Evolutionary conservation across 768 basidiomycete species (phyloP), one percentile per base, ranked within the genome.

Genomic region (Mycena maculata): DNA sequence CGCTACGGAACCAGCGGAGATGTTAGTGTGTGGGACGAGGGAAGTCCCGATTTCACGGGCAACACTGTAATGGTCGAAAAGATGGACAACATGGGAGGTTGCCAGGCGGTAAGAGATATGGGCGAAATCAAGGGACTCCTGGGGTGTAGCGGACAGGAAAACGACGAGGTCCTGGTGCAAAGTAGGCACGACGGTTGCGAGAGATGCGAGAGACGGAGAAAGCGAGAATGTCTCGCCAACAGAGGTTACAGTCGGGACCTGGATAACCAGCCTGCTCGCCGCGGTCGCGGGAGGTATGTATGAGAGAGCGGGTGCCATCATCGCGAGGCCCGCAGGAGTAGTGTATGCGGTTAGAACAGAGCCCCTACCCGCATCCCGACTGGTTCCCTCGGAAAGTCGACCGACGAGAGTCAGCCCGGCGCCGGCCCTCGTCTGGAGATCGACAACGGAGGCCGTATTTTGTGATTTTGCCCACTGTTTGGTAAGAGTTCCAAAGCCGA

Each of bases 1-100:
- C 18, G 81, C 75, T 53, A 92, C 73, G 18, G 80, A 67, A 27
- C 67, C 68, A 44, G 76, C 61, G 23, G 76, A 69, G 1, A 76
- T 72, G 25, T 80, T 79, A 0, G 76, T 66, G 6, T 78, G 69
- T 18, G 84, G 83, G 28, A 78, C 72, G 39, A 88, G 78, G 36
- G 83, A 73, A 59, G 89, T 86, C 3, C 92, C 88, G 36, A 87
- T 80, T 79, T 99, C 95, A 27, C 97, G 90, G 36, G 90, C 84
- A 33, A 89, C 84, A 67, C 88, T 88, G 74, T 93, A 85, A 72
- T 97, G 93, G 78, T 99, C 96, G 75, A 99, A 96, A 44, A 98
- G 81, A 77, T 98, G 95, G 60, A 96, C 85, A 62, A 93, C 89
- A 77, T 97, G 94, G 44, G 81, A 85, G 22, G 80, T 76, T 18